Evolutionary conservation across 2,329 filamentous ascomycete species (phyloP).

Genomic region (Harringtonia lauricola): DNA sequence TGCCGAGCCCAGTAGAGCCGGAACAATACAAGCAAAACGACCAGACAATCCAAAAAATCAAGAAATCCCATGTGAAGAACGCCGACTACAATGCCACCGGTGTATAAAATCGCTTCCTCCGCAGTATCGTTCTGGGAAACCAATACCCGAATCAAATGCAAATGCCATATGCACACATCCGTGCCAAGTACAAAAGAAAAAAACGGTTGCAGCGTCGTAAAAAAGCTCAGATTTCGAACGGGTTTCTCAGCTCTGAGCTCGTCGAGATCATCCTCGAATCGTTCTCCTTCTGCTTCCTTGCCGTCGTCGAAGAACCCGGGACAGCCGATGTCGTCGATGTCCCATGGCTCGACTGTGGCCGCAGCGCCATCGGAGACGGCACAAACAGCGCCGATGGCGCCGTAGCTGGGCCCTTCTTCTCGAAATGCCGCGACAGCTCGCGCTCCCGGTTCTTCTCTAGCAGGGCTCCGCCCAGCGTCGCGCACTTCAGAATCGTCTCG

Average conservation of each 20-base stretch:
- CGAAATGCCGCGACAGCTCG: constrained; percentile 31
- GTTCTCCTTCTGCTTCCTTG: too few relatives aligned
- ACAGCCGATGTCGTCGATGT: too few relatives aligned
- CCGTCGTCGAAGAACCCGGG: background rate
- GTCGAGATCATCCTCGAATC: too few relatives aligned
- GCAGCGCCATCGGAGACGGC: constrained; percentile 35
- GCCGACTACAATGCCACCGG: background rate
- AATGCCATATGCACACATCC: too few relatives aligned
- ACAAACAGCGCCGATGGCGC: constrained; percentile 5
- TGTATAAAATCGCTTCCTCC: background rate
- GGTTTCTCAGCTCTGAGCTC: too few relatives aligned
- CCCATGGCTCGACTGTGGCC: background rate
- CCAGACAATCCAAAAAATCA: background rate
- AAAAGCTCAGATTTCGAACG: too few relatives aligned
- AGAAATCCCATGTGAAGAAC: background rate
- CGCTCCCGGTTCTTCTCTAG: constrained; percentile 64
- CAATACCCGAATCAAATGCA: background rate
- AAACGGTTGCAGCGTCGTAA: too few relatives aligned
- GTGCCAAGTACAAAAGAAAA: too few relatives aligned
- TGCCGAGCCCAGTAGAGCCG: background rate
- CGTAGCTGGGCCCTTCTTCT: constrained; percentile 17
- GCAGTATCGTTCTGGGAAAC: background rate
- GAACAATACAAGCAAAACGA: background rate
- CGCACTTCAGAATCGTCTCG: constrained; percentile 72
- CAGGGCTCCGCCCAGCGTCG: constrained; percentile 75